phyloP scores from a whole-genome alignment of 257 asterid genomes.

The Jacaranda copaia region DNA sequence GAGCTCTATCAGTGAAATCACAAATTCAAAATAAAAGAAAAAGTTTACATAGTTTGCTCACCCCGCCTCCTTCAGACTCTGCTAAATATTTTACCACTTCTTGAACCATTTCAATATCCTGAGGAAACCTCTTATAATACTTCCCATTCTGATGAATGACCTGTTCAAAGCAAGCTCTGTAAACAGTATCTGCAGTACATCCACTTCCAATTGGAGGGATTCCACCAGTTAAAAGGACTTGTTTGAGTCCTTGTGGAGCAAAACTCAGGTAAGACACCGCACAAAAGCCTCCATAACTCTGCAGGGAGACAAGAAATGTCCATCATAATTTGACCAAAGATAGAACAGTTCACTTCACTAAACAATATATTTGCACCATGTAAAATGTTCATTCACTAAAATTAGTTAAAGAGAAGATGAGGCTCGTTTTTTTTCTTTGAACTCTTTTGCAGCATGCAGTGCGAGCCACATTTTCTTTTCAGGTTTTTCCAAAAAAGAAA shows the following conservation, averaged over 20 bases:
- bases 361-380: conserved; percentile 23
- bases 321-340: conserved; percentile 24
- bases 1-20: conserved; percentile 19
- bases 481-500: conserved; percentile 1
- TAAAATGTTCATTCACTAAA: neutral
- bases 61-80: conserved; percentile 94
- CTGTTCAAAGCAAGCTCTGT: conserved; percentile 83
- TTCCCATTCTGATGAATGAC: conserved; percentile 71
- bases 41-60: conserved; percentile 47
- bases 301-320: conserved; percentile 44
- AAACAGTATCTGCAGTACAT: conserved; percentile 86
- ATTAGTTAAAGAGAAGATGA: conserved; percentile 14
- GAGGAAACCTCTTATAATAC: conserved; percentile 87
- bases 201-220: conserved; percentile 84
- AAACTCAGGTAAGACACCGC: conserved; percentile 93
- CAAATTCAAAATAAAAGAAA: neutral
- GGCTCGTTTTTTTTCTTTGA: neutral
- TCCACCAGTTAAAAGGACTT: conserved; percentile 96
- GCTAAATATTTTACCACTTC: conserved; percentile 79
- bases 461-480: neutral
- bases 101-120: conserved; percentile 64
- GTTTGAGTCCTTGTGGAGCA: conserved; percentile 92
- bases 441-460: neutral
- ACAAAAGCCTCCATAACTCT: conserved; percentile 99
- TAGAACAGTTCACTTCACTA: conserved; percentile 12